phyloP scores from a whole-genome alignment of 371 early-diverging fungal species.

The Conidiobolus coronatus region DNA sequence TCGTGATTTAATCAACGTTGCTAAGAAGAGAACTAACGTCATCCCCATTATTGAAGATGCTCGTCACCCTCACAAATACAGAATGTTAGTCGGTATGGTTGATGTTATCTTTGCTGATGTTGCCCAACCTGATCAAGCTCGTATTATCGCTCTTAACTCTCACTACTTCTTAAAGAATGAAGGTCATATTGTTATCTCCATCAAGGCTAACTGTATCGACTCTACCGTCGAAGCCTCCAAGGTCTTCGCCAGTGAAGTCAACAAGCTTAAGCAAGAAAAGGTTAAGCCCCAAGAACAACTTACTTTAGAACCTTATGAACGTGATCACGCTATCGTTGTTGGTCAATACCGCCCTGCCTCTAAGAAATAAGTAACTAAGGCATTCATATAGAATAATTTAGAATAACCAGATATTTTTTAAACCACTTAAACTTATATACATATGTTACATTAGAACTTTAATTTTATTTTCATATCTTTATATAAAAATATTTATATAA shows the following conservation, averaged over 20 bases:
- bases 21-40: conserved; percentile 99
- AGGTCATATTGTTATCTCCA: conserved; percentile 97
- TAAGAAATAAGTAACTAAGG: neutral
- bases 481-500: too few relatives aligned
- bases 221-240: conserved; percentile 95
- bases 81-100: conserved; percentile 99
- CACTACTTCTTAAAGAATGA: conserved; percentile 97
- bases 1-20: conserved; percentile 99
- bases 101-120: conserved; percentile 99
- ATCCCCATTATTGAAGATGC: conserved; percentile 99
- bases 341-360: conserved; percentile 40
- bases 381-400: too few relatives aligned
- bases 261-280: conserved; percentile 94
- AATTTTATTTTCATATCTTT: too few relatives aligned
- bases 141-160: conserved; percentile 98
- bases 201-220: conserved; percentile 99
- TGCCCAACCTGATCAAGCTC: conserved; percentile 99
- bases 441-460: too few relatives aligned
- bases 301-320: conserved; percentile 99
- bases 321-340: conserved; percentile 99
- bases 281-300: conserved; percentile 99
- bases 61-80: conserved; percentile 98
- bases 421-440: too few relatives aligned
- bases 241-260: conserved; percentile 99
- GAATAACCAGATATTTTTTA: too few relatives aligned